These are phyloP conservation scores for Arctium lappa DNA, from an alignment of 129 eudicot genomes.

Conservation along the genomic window DNA sequence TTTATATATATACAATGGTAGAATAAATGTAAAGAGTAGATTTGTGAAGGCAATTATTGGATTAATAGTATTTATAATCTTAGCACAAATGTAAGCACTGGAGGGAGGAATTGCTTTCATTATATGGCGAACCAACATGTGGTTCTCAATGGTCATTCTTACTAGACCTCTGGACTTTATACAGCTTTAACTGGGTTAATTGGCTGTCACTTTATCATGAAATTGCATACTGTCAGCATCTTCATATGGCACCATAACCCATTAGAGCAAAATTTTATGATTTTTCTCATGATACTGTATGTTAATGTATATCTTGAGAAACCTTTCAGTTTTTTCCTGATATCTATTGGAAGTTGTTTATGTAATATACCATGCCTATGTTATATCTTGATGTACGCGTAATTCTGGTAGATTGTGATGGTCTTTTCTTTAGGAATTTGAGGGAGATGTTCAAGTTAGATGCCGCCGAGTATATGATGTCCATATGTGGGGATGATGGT, in stretches of 20 bases:
- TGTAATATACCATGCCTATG: background rate
- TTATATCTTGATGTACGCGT: constrained; percentile 9
- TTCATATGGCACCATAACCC: constrained; percentile 8
- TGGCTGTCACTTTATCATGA: background rate
- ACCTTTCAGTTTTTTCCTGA: constrained; percentile 3
- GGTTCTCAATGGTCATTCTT: background rate
- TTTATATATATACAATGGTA: background rate
- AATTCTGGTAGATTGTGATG: constrained; percentile 11
- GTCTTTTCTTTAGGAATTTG: constrained; percentile 64
- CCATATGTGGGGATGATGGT: constrained; percentile 99
- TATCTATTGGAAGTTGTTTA: background rate
- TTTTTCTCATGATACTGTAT: background rate
- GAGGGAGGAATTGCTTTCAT: background rate
- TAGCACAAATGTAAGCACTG: background rate
- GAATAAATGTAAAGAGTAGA: background rate
- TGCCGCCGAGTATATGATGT: constrained; percentile 99
- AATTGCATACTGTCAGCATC: constrained; percentile 18
- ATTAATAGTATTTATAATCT: background rate
- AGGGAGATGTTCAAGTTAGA: constrained; percentile 95
- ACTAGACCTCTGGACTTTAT: background rate
- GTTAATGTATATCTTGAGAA: background rate
- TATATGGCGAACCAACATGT: background rate
- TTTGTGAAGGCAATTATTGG: background rate
- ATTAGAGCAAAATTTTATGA: constrained; percentile 5
- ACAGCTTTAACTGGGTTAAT: background rate